A percentile compares a stretch with the other conserved stretches of the same genome.
Conservation (phyloP, 2,329 filamentous ascomycete species). For the Achaetomium macrosporum region DNA sequence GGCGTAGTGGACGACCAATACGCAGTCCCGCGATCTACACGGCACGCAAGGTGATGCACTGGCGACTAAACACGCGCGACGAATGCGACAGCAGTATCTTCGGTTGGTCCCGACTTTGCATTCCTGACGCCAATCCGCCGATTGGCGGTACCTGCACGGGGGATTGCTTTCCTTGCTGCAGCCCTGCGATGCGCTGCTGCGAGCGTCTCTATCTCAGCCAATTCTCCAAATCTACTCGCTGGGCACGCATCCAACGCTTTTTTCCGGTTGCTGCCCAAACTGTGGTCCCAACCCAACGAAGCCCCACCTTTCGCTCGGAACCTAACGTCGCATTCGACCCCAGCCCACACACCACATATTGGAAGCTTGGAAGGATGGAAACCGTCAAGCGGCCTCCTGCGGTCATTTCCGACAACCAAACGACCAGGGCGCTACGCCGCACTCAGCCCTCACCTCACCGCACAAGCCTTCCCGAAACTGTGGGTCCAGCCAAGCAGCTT, state of each 20-base stretch:
- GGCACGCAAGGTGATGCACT: conserved; percentile 15
- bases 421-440: not conserved
- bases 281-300: conserved; percentile 5
- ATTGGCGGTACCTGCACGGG: conserved; percentile 17
- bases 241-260: conserved; percentile 1
- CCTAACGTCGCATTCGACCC: conserved; percentile 3
- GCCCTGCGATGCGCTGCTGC: conserved; percentile 6
- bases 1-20: conserved; percentile 19
- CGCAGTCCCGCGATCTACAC: conserved; percentile 7
- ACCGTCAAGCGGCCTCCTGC: not conserved
- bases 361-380: not conserved
- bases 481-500: not conserved
- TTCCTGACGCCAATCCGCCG: conserved; percentile 12
- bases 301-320: conserved; percentile 1
- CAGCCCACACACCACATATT: not conserved
- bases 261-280: not conserved
- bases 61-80: conserved; percentile 1
- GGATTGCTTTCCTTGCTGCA: conserved; percentile 2
- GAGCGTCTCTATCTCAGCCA: conserved; percentile 1
- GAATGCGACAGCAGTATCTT: not conserved
- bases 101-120: conserved; percentile 17
- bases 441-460: not conserved
- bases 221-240: not conserved
- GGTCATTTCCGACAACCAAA: not conserved
- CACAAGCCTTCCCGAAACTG: not conserved